These are phyloP conservation scores for Erigeron philadelphicus DNA, from an alignment of 140 eudicot genomes.

Conservation along the genomic window DNA sequence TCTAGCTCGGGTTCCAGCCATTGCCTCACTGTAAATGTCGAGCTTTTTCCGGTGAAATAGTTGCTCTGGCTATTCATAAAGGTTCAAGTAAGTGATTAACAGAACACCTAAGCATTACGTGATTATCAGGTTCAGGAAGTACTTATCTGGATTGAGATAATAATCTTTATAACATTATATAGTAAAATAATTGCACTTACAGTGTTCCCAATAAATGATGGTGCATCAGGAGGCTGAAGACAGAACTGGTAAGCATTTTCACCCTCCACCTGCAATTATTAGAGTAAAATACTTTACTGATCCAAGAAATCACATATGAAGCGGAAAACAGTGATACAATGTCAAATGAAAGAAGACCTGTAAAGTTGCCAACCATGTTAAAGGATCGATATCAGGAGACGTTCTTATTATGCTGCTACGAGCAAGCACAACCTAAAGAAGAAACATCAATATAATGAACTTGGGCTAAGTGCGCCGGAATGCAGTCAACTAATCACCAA, in stretches of 20 bases:
- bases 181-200: slow-evolving; percentile 46
- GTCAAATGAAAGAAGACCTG: slow-evolving; percentile 42
- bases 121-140: background rate
- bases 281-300: background rate
- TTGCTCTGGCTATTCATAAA: slow-evolving; percentile 80
- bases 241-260: slow-evolving; percentile 83
- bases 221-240: slow-evolving; percentile 93
- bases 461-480: no score
- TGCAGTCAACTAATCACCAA: no score
- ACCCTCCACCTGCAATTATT: slow-evolving; percentile 62
- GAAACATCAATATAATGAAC: background rate
- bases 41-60: slow-evolving; percentile 67
- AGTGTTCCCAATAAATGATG: slow-evolving; percentile 93
- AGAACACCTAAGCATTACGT: slow-evolving; percentile 20
- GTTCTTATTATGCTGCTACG: slow-evolving; percentile 85
- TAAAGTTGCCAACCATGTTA: slow-evolving; percentile 71
- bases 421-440: slow-evolving; percentile 84
- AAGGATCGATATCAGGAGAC: slow-evolving; percentile 71
- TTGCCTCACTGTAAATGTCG: slow-evolving; percentile 73
- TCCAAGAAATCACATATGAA: slow-evolving; percentile 1
- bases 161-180: background rate
- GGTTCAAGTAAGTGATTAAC: slow-evolving; percentile 33
- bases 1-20: slow-evolving; percentile 96
- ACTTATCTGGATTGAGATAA: background rate
- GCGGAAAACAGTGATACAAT: slow-evolving; percentile 1